Base-by-base conservation (phyloP, 2,329 filamentous ascomycete species). In the Cercospora nicotianae region DNA sequence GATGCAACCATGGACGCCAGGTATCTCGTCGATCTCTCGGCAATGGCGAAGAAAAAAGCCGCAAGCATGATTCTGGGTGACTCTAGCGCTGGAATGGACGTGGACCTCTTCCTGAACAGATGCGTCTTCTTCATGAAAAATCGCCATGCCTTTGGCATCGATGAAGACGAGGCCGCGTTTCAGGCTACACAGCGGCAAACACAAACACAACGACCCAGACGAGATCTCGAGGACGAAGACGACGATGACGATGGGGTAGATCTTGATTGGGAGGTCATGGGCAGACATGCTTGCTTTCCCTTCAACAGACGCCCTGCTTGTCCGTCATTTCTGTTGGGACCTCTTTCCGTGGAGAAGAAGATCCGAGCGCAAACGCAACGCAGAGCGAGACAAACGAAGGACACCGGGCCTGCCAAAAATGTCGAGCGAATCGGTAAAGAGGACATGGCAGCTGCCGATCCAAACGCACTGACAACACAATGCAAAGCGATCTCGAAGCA, bases 1-100 rank as follows among this genome's bases (percentile, higher is more conserved):
- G 95, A 98, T 78, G 95, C 95, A 0, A 92, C 91, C 0, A 90
- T 96, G 69, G 95, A 99, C 77, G 93, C 94, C 0, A 89, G 91
- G n/a, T 84, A 96, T 28, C 85, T 98, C 3, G 90, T 97, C 60
- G 89, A 87, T 70, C 89, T 92, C 0, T 91, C 92, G 5, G 93
- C 97, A 71, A 80, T 96, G 4, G 90, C 91, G 0, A 90, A 91
- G 74, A 92, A 91, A 73, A 93, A 93, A 77, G 90, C 92, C 0
- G 84, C 90, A 53, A 88, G 90, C 62, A 84, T 96, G 28, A 88
- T 90, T 1, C 84, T 92, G 31, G 93, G 93, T 6, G 90, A 90
- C 73, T 82, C 86, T 1, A 87, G 88, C 2, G 88, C 90, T 61
- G 92, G 93, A 7, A 82, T 99, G 23, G 94, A 98, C 75, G 85